Base-by-base conservation (phyloP, 2,329 filamentous ascomycete species). In the Curvularia sp. region DNA sequence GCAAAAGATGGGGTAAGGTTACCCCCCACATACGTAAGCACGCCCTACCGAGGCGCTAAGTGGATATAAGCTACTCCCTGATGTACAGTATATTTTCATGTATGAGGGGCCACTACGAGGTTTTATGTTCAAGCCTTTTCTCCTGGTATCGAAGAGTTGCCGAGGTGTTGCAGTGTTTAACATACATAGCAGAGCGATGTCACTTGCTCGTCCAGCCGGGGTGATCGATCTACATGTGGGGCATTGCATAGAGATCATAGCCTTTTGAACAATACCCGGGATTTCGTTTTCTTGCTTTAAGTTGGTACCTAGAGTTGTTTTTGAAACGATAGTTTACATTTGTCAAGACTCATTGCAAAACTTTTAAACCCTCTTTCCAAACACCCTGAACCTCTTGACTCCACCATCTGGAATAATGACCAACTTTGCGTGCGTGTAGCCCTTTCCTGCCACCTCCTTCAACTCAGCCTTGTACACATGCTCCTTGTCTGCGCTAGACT, bases 361-460 rank as follows among this genome's bases (percentile, higher is more conserved):
- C 15, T 2, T 38, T 61, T 50, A 70, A 9, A 64, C 62, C 55
- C 65, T 71, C 64, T 84, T 87, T 2, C 89, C 91, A 76, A 91
- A 88, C 1, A 94, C 87, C 46, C 92, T 86, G 65, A 97, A 85
- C 64, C 93, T 83, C 86, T 96, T 97, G 2, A 97, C 90, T 24
- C 94, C 93, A 33, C 94, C 93, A 77, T 98, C 93, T 0, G 94
- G 94, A 67, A 97, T 92, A 75, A 97, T 95, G 33, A 92, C 90
- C 75, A 98, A 82, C 84, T 96, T 97, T 22, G 93, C 88, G 79
- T 95, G 93, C 12, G 90, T 92, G 71, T 92, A 90, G 2, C 82
- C 79, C 73, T 82, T 83, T 38, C 86, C 86, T 65, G 83, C 80
- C 18, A 86, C 80, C 57, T 82, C 71, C 65, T 75, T 74, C 64